A percentile compares a stretch with the other conserved stretches of the same genome.
Conservation (phyloP, 1,139 yeast genomes). For the Scheffersomyces cryptocercus region DNA sequence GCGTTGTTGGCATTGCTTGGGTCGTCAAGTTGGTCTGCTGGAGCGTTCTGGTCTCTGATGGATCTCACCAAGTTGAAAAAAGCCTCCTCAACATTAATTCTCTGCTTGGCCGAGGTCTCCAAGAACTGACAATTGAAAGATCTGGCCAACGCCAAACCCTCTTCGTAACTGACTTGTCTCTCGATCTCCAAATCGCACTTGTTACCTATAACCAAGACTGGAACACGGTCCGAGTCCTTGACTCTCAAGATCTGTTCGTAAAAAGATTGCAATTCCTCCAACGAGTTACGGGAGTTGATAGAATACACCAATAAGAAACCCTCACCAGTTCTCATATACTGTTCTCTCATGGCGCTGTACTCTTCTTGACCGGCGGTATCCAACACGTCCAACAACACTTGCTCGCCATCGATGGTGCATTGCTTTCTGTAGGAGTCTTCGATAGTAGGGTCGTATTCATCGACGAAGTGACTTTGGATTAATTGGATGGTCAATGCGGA, state of each 20-base stretch:
- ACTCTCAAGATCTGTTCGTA: slow-evolving; percentile 85
- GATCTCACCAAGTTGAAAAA: slow-evolving; percentile 74
- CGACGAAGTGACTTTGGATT: slow-evolving; percentile 90
- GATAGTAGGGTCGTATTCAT: slow-evolving; percentile 96
- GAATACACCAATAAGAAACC: slow-evolving; percentile 86
- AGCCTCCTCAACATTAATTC: slow-evolving; percentile 92
- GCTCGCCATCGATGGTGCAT: slow-evolving; percentile 53
- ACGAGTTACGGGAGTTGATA: slow-evolving; percentile 75
- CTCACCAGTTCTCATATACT: slow-evolving; percentile 90
- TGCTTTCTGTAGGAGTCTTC: slow-evolving; percentile 73
- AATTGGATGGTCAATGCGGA: slow-evolving; percentile 90
- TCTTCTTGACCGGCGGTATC: slow-evolving; percentile 99
- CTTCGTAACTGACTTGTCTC: slow-evolving; percentile 78
- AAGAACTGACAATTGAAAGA: slow-evolving; percentile 77
- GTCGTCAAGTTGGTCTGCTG: slow-evolving; percentile 7
- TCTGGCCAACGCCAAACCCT: slow-evolving; percentile 77
- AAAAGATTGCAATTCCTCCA: slow-evolving; percentile 75
- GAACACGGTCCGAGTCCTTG: slow-evolving; percentile 75
- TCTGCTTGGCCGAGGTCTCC: slow-evolving; percentile 92
- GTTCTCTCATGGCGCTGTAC: slow-evolving; percentile 94
- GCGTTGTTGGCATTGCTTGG: slow-evolving; percentile 6
- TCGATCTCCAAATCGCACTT: slow-evolving; percentile 77
- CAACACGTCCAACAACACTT: slow-evolving; percentile 66
- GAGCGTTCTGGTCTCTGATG: slow-evolving; percentile 47
- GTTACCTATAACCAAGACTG: slow-evolving; percentile 75